phyloP scores from a whole-genome alignment of 192 early-diverging fungal species.

The Dissophora globulifera region DNA sequence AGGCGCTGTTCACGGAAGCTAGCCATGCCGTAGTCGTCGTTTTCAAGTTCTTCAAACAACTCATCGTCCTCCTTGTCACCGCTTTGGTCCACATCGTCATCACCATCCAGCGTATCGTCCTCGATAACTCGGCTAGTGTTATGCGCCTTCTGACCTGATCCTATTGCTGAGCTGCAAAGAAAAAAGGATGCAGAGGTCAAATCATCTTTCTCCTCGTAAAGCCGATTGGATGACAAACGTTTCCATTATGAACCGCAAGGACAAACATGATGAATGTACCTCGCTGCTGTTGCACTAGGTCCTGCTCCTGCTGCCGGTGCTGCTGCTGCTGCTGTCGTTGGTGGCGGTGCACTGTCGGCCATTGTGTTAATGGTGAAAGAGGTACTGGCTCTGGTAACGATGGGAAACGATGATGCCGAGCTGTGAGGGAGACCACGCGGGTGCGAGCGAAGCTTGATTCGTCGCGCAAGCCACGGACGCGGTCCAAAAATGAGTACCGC shows the following conservation, averaged over 20 bases:
- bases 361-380: too few relatives aligned
- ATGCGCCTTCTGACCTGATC: slow-evolving; percentile 10
- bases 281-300: neutral
- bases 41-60: slow-evolving; percentile 86
- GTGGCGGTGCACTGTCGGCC: slow-evolving; percentile 9
- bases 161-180: neutral
- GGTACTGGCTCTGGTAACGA: too few relatives aligned
- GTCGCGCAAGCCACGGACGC: slow-evolving; percentile 4
- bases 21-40: slow-evolving; percentile 80
- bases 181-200: neutral
- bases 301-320: slow-evolving; percentile 1
- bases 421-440: too few relatives aligned
- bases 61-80: slow-evolving; percentile 76
- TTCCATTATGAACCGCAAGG: too few relatives aligned
- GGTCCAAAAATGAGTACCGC: too few relatives aligned
- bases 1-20: slow-evolving; percentile 85
- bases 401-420: too few relatives aligned
- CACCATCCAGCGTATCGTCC: slow-evolving; percentile 36
- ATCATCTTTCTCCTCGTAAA: neutral
- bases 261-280: neutral
- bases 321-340: slow-evolving; percentile 1
- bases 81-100: slow-evolving; percentile 63
- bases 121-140: slow-evolving; percentile 17
- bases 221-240: too few relatives aligned
- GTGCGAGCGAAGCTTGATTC: neutral